Base-by-base conservation (phyloP, 805 yeast species). In the Saturnispora mendoncae region DNA sequence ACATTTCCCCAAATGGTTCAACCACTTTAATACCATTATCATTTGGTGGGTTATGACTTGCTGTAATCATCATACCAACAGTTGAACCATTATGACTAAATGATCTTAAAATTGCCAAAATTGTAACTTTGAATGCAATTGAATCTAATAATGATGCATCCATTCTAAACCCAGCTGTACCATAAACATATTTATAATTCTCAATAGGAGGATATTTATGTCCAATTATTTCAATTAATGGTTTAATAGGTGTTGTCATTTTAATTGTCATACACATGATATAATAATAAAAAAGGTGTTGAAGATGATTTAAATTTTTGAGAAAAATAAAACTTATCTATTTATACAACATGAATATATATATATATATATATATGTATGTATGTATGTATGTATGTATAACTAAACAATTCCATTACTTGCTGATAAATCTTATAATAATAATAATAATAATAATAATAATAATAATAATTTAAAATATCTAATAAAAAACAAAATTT, bases 151-250 rank as follows among this genome's bases (percentile, higher is more conserved):
- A 61, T 17, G 62, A 56, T 2, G 94, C 88, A 36, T 74, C 66
- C 65, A 80, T 79, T 45, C 98, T 74, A 65, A 92, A 92, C 7
- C 98, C 98, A 2, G 98, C 98, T 1, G 98, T 92, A n/a, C 98
- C 98, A 54, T 92, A 92, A 14, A 74, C 62, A 55, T 76, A 80
- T 2, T 46, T 42, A 27, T 45, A 51, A 19, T 51, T 58, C n/a
- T 58, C 56, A 1, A 80, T 76, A 42, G 73, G 75, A 23, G 69
- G 69, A 47, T 72, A 69, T 29, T 51, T 57, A 23, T 23, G 12
- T 10, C 12, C 4, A 26, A 20, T 4, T 29, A 14, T 18, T 28
- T n/a, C 10, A 18, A 19, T 34, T 8, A 14, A 12, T 13, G 26
- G 20, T 14, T 23, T 23, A 23, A 23, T 23, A 23, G 26, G 10